A percentile compares a stretch with the other conserved stretches of the same genome.
These are phyloP conservation scores for Penicillium sp. DNA, from an alignment of 2,329 filamentous ascomycete genomes.

Conservation along the genomic window DNA sequence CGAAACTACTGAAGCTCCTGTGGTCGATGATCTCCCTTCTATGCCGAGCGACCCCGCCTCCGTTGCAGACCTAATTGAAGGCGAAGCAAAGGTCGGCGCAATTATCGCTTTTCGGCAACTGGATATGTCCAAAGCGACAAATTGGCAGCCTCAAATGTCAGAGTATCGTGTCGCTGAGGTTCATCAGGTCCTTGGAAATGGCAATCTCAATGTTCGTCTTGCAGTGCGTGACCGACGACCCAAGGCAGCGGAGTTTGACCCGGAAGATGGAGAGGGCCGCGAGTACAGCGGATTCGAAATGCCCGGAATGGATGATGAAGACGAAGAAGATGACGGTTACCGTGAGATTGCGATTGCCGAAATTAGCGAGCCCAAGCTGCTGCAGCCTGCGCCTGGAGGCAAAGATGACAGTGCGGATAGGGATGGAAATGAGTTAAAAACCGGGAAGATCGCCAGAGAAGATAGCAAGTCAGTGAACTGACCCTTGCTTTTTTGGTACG, in stretches of 20 bases:
- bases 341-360: slow-evolving; percentile 64
- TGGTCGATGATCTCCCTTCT: slow-evolving; percentile 51
- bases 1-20: slow-evolving; percentile 40
- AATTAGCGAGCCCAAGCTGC: slow-evolving; percentile 69
- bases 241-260: slow-evolving; percentile 61
- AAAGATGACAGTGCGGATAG: slow-evolving; percentile 30
- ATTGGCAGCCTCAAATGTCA: slow-evolving; percentile 52
- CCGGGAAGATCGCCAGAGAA: slow-evolving; percentile 29
- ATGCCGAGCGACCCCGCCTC: slow-evolving; percentile 64
- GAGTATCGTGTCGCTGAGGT: slow-evolving; percentile 69
- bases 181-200: slow-evolving; percentile 58
- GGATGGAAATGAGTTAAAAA: slow-evolving; percentile 16
- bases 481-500: slow-evolving; percentile 29
- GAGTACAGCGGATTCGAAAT: slow-evolving; percentile 79
- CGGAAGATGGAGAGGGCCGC: slow-evolving; percentile 67
- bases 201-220: slow-evolving; percentile 63
- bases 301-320: slow-evolving; percentile 64
- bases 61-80: slow-evolving; percentile 53
- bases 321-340: slow-evolving; percentile 61
- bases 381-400: slow-evolving; percentile 50
- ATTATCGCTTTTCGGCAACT: slow-evolving; percentile 54
- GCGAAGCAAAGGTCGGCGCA: slow-evolving; percentile 41
- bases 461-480: slow-evolving; percentile 46
- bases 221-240: slow-evolving; percentile 69
- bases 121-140: slow-evolving; percentile 52